Base-by-base conservation (phyloP, 2,329 filamentous ascomycete genomes). In the Pseudocercospora macadamiae region DNA sequence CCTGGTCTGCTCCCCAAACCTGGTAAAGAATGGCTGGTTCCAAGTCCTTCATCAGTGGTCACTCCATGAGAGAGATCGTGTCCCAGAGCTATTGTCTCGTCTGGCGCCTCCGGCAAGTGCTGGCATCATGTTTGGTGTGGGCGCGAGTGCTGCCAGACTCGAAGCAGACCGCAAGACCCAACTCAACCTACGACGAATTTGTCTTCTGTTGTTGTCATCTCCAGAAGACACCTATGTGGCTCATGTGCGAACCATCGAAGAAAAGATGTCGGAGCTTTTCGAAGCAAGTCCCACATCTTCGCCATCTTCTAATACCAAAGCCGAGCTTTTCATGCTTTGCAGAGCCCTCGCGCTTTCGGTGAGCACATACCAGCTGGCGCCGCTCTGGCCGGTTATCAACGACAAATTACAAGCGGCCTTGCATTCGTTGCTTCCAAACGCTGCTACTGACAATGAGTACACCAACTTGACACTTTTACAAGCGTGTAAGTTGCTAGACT, bases 61-160 rank as follows among this genome's bases (percentile, higher is more conserved):
- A 3, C 77, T 93, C 12, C 85, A 85, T 14, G 95, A 99, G 74
- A 97, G 96, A 75, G 93, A 97, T 55, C 86, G 90, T 47, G 83
- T 99, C 76, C 80, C 87, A 0, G 95, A 99, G 62, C 79, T 97
- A 3, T 76, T 97, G 7, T 81, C 84, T 34, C 88, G 91, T 18
- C 84, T 99, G 62, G 87, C 87, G 4, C 85, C 93, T 3, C 95
- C 95, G 4, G 91, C 93, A 1, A 93, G 93, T 12, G 95, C 96
- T 0, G 95, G 95, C 7, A 96, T 99, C 66, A 93, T 99, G 72
- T 99, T 99, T 70, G 95, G 95, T n/a, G 95, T 99, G 0, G 96
- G 96, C 9, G 95, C 95, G 5, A 92, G 91, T 19, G 96, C 93
- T 42, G 95, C 95, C 32, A 84, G 95, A 59, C 84, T 96, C n/a